Base-by-base conservation (phyloP, 1,284 basidiomycete species). In the Marasmius sp. region DNA sequence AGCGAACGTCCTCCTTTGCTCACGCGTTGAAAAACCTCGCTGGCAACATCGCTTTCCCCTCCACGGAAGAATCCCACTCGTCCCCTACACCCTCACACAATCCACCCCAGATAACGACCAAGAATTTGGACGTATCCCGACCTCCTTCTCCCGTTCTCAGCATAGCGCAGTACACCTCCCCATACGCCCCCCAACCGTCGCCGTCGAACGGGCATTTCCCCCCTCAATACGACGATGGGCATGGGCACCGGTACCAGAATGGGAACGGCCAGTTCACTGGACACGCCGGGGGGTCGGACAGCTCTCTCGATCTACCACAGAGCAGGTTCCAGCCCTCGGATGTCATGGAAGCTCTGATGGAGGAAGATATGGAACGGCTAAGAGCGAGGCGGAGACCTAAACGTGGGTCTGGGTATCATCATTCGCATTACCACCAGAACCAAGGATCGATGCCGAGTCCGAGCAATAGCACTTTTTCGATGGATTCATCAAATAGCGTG, bases 301-400 rank as follows among this genome's bases (percentile, higher is more conserved):
- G 20, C 33, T 67, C 68, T 3, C 67, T 70, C 8, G 71, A 74
- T n/a, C 68, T 69, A 61, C 67, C 38, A 41, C 64, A n/a, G 51
- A 51, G 7, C 48, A 53, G 47, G 60, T 92, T 87, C 70, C 69
- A 81, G 22, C 86, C 93, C 0, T 89, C 84, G 11, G 84, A 92
- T 65, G 91, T 95, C 3, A 89, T 96, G 77, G 91, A 94, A 65
- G 92, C 92, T 0, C 78, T 96, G 20, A 92, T 93, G 71, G 92
- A 93, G 68, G 94, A 96, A 71, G 94, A 97, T 70, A 92, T 94
- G 90, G 92, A 95, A 65, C 84, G 94, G 8, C 70, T 96, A 41
- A 78, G 89, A 22, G 88, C 90, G 16, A 82, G 94, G 34, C 78
- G 92, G 57, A 79, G 85, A 54, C 70, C 75, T 9, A 75, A 75